A percentile compares a stretch with the other conserved stretches of the same genome.
Conservation (phyloP, 768 basidiomycete species). For the Hericium coralloides region DNA sequence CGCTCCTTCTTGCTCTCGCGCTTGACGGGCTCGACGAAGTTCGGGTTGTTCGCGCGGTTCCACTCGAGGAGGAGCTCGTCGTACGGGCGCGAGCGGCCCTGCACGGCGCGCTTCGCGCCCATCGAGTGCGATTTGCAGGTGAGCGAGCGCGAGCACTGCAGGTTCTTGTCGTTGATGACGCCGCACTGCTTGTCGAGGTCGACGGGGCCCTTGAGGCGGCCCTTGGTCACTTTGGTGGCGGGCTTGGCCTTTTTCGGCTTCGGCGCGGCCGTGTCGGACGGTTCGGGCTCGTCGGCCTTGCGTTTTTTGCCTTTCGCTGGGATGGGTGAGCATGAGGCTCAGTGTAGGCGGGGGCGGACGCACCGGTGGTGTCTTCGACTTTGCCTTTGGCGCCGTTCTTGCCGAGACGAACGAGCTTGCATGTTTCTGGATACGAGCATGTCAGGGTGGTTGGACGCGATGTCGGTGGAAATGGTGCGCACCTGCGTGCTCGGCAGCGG, state of each 20-base stretch:
- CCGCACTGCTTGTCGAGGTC: conserved; percentile 92
- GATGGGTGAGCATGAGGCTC: conserved; percentile 7
- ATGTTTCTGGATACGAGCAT: conserved; percentile 35
- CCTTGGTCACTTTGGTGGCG: conserved; percentile 64
- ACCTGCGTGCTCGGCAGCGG: conserved; percentile 72
- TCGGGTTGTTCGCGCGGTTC: conserved; percentile 82
- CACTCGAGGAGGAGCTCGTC: conserved; percentile 88
- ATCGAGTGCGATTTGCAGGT: conserved; percentile 98
- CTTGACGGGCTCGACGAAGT: conserved; percentile 83
- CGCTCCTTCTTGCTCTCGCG: conserved; percentile 80
- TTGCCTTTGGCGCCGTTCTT: conserved; percentile 54
- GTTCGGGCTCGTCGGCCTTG: conserved; percentile 63
- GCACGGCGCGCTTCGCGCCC: conserved; percentile 90
- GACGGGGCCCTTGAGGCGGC: conserved; percentile 76
- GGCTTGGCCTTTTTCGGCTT: conserved; percentile 74
- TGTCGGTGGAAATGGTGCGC: conserved; percentile 14
- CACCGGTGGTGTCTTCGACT: conserved; percentile 31
- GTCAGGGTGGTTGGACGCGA: not conserved
- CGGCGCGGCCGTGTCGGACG: conserved; percentile 53
- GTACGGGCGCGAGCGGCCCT: conserved; percentile 74
- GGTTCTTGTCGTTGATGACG: conserved; percentile 90
- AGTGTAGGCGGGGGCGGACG: too few relatives aligned
- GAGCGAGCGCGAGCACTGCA: conserved; percentile 89
- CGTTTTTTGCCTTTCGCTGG: conserved; percentile 67
- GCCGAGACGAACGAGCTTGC: conserved; percentile 47